Conservation (phyloP, 148 eudicot species). For the Dysphania ambrosioides region DNA sequence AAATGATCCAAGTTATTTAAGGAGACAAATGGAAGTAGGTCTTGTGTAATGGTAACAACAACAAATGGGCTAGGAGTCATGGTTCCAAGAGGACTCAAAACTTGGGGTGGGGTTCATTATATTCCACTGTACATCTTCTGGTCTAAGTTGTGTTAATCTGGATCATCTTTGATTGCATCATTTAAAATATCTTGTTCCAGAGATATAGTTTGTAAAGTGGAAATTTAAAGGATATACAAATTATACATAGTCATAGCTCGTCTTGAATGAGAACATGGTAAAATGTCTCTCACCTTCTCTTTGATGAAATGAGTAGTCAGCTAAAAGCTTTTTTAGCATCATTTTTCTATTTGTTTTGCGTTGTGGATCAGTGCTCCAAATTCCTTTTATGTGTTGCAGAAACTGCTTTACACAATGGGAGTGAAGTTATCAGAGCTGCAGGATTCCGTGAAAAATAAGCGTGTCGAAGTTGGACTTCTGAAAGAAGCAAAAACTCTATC, state of each 20-base stretch:
- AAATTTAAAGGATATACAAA: too few relatives aligned
- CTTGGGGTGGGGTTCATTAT: too few relatives aligned
- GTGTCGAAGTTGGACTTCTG: conserved; percentile 45
- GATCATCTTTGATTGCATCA: not conserved
- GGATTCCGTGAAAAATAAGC: conserved; percentile 52
- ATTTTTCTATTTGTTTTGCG: not conserved
- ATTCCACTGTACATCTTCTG: too few relatives aligned
- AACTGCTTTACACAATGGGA: conserved; percentile 47
- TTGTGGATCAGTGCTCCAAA: not conserved
- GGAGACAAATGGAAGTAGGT: not conserved
- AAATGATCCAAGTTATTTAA: not conserved
- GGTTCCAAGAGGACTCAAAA: too few relatives aligned
- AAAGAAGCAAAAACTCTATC: conserved; percentile 39
- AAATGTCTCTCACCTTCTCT: not conserved
- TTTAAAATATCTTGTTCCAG: not conserved
- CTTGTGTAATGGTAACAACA: not conserved
- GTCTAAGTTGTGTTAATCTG: not conserved
- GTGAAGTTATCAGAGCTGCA: conserved; percentile 51
- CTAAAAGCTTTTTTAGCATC: not conserved
- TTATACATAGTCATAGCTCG: not conserved
- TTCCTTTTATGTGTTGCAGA: conserved; percentile 35
- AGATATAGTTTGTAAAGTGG: not conserved
- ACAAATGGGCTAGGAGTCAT: not conserved
- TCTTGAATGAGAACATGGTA: not conserved
- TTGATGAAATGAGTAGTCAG: not conserved